Conservation (phyloP, 345 rosid species). For the Brassica rapa region DNA sequence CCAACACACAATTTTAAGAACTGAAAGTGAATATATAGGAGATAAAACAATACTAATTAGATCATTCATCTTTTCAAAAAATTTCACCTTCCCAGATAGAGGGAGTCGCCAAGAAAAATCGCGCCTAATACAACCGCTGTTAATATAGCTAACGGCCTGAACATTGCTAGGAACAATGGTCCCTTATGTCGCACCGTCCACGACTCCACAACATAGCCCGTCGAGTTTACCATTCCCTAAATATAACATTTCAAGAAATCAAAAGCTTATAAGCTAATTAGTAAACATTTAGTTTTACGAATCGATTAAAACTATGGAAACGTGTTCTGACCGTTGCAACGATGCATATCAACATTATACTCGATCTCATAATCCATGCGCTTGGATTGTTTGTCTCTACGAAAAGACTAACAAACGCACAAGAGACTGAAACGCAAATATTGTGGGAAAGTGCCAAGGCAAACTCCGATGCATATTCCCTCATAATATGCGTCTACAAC, state of each 20-base stretch:
- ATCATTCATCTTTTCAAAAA: not conserved
- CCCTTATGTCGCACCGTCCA: conserved; percentile 67
- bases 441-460: conserved; percentile 54
- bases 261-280: not conserved
- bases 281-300: not conserved
- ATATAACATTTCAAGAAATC: conserved; percentile 14
- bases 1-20: conserved; percentile 16
- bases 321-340: conserved; percentile 52
- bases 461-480: conserved; percentile 34
- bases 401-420: conserved; percentile 60
- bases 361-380: conserved; percentile 62
- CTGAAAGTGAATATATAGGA: not conserved
- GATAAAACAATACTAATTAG: not conserved
- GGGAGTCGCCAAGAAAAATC: conserved; percentile 67
- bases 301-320: not conserved
- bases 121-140: conserved; percentile 59
- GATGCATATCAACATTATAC: conserved; percentile 56
- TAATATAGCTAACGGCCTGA: conserved; percentile 66
- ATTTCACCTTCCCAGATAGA: conserved; percentile 63
- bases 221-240: conserved; percentile 63
- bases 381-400: conserved; percentile 48
- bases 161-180: conserved; percentile 66
- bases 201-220: conserved; percentile 52
- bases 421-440: conserved; percentile 51
- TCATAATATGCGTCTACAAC: conserved; percentile 31